Base-by-base conservation (phyloP, 331 rosid genomes). In the Rosa hybrid region DNA sequence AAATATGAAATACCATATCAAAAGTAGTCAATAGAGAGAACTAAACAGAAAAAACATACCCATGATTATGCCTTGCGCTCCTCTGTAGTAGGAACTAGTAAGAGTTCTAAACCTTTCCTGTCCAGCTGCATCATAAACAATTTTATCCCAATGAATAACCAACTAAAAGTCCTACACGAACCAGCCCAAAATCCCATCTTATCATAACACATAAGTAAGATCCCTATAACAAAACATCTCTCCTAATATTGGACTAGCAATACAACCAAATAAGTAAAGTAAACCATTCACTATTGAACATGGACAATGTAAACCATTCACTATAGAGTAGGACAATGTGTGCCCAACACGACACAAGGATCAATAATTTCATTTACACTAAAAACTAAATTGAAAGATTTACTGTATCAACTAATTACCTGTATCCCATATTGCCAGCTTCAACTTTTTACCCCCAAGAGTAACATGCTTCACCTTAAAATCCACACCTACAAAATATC, bases 391-490 rank as follows among this genome's bases (percentile, higher is more conserved):
- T 34, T 34, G 4, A 45, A 53, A 53, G n/a, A 9, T 6, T 30
- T 11, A 0, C 16, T 1, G 5, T 54, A 54, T 7, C 17, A 44
- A 42, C 20, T 53, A 12, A 16, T 80, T 89, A 90, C 97, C 97
- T 82, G 94, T 92, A 83, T 92, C 97, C 97, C 97, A 92, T 72
- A 92, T 92, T 27, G 95, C 95, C 80, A 92, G 92, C 83, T 92
- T 90, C 81, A 92, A 82, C 81, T 86, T 89, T 75, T 90, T 92
- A 11, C 95, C 97, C 34, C 90, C 86, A 69, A 65, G 1, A 41
- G 79, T 77, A 20, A 82, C 85, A 82, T 85, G 83, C 72, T 90
- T 92, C 21, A 92, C 83, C 80, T 90, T 92, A 75, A 92, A 92
- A 82, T 92, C 97, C 25, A 92, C 97, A 85, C 97, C 97, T 89